A percentile compares a stretch with the other conserved stretches of the same genome.
Evolutionary conservation across 1,284 basidiomycete genomes (phyloP).

Genomic region (Naganishia cerealis): DNA sequence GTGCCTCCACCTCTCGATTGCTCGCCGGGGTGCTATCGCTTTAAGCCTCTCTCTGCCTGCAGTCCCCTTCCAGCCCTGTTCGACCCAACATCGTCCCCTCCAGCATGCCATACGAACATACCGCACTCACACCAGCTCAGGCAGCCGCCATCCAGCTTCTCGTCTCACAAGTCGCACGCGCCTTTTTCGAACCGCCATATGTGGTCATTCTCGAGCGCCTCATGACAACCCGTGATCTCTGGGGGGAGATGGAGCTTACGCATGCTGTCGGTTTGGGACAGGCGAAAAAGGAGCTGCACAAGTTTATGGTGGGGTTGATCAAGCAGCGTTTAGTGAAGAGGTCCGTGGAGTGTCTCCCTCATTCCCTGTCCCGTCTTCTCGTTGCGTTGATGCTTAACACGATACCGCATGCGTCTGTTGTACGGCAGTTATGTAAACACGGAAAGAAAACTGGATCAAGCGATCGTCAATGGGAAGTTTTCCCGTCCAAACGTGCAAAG

Average conservation of each 20-base stretch:
- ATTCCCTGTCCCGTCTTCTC: background rate
- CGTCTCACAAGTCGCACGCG: conserved; percentile 85
- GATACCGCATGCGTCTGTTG: conserved; percentile 14
- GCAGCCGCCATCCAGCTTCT: conserved; percentile 53
- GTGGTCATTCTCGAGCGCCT: conserved; percentile 91
- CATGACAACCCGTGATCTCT: conserved; percentile 79
- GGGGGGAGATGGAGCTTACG: conserved; percentile 57
- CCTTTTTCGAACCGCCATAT: conserved; percentile 91
- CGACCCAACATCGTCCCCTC: background rate
- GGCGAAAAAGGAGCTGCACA: conserved; percentile 29
- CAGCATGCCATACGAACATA: conserved; percentile 33
- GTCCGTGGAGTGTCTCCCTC: conserved; percentile 58
- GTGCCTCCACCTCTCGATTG: background rate
- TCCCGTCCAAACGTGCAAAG: conserved; percentile 68
- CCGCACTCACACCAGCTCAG: conserved; percentile 17
- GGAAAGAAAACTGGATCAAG: conserved; percentile 44
- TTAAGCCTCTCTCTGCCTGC: conserved; percentile 12
- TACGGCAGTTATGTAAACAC: conserved; percentile 50
- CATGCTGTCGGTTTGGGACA: conserved; percentile 28
- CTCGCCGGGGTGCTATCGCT: background rate
- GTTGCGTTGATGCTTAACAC: conserved; percentile 2
- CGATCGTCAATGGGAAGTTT: conserved; percentile 38
- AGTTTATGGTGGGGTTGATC: conserved; percentile 31
- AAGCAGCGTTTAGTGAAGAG: conserved; percentile 80
- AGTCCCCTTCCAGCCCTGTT: background rate